A percentile compares a stretch with the other conserved stretches of the same genome.
Evolutionary conservation across 352 stramenopile species (phyloP).

Genomic region (Globisporangium irregulare): DNA sequence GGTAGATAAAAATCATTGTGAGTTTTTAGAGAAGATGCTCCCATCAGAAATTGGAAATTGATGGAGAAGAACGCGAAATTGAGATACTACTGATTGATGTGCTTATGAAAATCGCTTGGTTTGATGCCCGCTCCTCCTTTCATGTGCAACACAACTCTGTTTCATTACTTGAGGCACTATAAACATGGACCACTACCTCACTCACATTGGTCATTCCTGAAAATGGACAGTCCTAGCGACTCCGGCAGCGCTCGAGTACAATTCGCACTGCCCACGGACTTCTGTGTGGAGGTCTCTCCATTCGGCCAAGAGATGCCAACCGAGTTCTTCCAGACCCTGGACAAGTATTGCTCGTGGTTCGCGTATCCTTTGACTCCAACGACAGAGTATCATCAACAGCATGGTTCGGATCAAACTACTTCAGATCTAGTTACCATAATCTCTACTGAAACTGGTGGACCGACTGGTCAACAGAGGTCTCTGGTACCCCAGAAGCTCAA

Average conservation of each 20-base stretch:
- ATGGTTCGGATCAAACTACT: neutral
- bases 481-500: neutral
- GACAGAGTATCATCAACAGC: neutral
- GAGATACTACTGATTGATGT: constrained; percentile 3
- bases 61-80: constrained; percentile 9
- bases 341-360: neutral
- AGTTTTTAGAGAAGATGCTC: neutral
- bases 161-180: neutral
- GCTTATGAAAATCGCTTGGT: neutral
- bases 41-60: constrained; percentile 10
- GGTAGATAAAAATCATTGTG: neutral
- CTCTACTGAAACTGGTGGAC: too few species aligned
- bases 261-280: neutral
- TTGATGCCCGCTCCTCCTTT: neutral
- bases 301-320: neutral
- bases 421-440: too few species aligned
- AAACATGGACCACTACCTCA: neutral
- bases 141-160: neutral
- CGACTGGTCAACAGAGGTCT: neutral
- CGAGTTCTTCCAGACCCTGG: neutral
- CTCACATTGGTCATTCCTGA: neutral
- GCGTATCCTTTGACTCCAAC: constrained; percentile 4
- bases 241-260: neutral
- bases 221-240: constrained; percentile 5
- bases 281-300: neutral